phyloP scores from a whole-genome alignment of 768 basidiomycete species.

The Macrolepiota albuminosa region DNA sequence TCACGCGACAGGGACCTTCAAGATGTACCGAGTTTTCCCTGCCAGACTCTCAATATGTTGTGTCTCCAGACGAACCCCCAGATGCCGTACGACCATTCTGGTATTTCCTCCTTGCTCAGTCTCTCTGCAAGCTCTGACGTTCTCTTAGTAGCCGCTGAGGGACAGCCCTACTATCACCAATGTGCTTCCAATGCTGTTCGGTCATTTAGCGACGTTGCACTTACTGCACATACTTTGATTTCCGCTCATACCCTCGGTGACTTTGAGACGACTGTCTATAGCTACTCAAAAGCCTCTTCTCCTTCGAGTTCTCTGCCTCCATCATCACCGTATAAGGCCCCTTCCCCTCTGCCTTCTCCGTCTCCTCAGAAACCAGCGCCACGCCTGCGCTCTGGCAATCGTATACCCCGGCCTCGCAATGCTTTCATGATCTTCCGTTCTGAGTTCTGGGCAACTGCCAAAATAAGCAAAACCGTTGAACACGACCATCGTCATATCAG shows the following conservation, averaged over 20 bases:
- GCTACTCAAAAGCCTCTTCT: slow-evolving; percentile 12
- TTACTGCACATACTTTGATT: slow-evolving; percentile 2
- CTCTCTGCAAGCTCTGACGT: slow-evolving; percentile 1
- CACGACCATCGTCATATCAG: slow-evolving; percentile 56
- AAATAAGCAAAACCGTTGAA: slow-evolving; percentile 43
- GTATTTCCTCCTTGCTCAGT: slow-evolving; percentile 6
- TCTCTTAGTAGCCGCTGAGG: slow-evolving; percentile 7
- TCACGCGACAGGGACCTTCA: background rate
- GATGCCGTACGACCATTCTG: slow-evolving; percentile 1
- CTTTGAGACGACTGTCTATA: slow-evolving; percentile 8
- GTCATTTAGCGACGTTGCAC: slow-evolving; percentile 1
- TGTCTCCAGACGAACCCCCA: slow-evolving; percentile 10
- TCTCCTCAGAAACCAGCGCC: slow-evolving; percentile 14
- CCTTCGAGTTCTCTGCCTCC: slow-evolving; percentile 9
- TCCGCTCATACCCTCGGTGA: slow-evolving; percentile 2
- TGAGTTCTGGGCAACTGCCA: slow-evolving; percentile 50
- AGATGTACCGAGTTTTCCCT: background rate
- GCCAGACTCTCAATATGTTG: slow-evolving; percentile 5
- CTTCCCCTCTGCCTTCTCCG: background rate
- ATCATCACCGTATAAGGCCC: slow-evolving; percentile 4
- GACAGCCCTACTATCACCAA: slow-evolving; percentile 7
- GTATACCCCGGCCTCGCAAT: slow-evolving; percentile 77
- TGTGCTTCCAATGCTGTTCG: background rate
- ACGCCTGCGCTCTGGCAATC: slow-evolving; percentile 33
- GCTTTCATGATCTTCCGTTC: slow-evolving; percentile 76